Evolutionary conservation across 2,329 filamentous ascomycete genomes (phyloP).

Genomic region (Talaromyces sp.): DNA sequence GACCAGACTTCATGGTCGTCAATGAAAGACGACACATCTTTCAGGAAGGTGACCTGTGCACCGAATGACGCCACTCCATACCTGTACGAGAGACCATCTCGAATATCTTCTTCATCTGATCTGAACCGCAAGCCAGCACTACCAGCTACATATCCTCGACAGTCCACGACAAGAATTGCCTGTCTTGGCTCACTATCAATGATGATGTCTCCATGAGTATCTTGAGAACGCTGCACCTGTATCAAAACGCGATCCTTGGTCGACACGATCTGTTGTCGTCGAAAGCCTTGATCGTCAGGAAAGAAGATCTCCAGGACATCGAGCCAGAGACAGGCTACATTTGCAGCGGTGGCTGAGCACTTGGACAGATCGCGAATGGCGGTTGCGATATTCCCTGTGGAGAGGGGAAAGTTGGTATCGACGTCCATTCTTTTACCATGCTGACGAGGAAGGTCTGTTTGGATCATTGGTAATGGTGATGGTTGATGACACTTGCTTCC

Average conservation of each 20-base stretch:
- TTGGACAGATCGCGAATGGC: constrained; percentile 11
- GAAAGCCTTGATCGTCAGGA: constrained; percentile 12
- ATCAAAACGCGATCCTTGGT: not conserved
- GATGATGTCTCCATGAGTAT: constrained; percentile 8
- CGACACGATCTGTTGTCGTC: not conserved
- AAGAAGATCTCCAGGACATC: constrained; percentile 12
- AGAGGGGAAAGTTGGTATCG: constrained; percentile 13
- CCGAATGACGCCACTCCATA: constrained; percentile 12
- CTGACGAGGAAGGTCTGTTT: not conserved
- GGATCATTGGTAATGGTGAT: not conserved
- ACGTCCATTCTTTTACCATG: not conserved
- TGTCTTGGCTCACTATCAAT: not conserved
- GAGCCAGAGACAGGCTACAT: constrained; percentile 12
- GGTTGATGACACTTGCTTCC: not conserved
- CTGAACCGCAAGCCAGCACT: not conserved
- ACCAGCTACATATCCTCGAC: not conserved
- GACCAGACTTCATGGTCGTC: not conserved
- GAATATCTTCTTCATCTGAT: not conserved
- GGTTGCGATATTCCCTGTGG: constrained; percentile 5
- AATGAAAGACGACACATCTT: not conserved
- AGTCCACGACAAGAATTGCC: constrained; percentile 9
- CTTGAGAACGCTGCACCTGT: not conserved
- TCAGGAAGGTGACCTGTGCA: constrained; percentile 4
- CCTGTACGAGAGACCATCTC: not conserved
- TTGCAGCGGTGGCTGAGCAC: constrained; percentile 7